These are phyloP conservation scores for Jamesozyma lodderae DNA, from an alignment of 805 yeast genomes.

Conservation along the genomic window DNA sequence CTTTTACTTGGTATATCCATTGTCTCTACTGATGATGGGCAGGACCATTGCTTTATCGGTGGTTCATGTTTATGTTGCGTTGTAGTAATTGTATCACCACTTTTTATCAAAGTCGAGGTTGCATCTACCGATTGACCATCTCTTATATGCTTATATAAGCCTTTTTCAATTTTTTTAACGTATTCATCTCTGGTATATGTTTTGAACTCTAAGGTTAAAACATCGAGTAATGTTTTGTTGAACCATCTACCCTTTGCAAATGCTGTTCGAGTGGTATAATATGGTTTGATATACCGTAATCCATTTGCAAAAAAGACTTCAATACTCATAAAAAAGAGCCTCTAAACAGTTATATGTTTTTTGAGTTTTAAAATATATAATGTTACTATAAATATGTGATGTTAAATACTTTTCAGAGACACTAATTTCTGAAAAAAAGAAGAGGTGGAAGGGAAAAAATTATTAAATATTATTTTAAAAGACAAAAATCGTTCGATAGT, in stretches of 20 bases:
- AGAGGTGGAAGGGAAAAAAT: too few relatives aligned
- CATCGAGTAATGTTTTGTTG: constrained; percentile 31
- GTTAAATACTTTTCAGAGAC: too few relatives aligned
- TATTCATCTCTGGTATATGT: constrained; percentile 15
- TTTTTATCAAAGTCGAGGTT: constrained; percentile 10
- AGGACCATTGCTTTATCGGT: constrained; percentile 44
- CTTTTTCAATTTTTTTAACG: constrained; percentile 12
- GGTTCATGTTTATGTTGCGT: constrained; percentile 80
- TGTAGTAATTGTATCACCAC: constrained; percentile 23
- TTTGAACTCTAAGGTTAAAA: constrained; percentile 34
- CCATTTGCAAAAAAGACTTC: constrained; percentile 22
- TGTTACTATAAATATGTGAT: too few relatives aligned
- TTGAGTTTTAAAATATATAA: too few relatives aligned
- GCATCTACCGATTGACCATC: constrained; percentile 11
- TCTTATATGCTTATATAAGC: constrained; percentile 15
- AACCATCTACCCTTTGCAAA: constrained; percentile 41
- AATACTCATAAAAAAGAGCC: too few relatives aligned
- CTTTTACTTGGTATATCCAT: constrained; percentile 7
- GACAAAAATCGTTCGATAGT: too few relatives aligned
- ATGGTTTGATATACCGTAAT: constrained; percentile 35
- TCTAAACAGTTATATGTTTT: too few relatives aligned
- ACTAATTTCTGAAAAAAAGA: too few relatives aligned
- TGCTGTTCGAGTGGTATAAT: constrained; percentile 30
- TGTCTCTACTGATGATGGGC: constrained; percentile 3
- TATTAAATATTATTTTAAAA: too few relatives aligned